Evolutionary conservation across 768 basidiomycete genomes (phyloP).

Genomic region (Trametes coccinea): DNA sequence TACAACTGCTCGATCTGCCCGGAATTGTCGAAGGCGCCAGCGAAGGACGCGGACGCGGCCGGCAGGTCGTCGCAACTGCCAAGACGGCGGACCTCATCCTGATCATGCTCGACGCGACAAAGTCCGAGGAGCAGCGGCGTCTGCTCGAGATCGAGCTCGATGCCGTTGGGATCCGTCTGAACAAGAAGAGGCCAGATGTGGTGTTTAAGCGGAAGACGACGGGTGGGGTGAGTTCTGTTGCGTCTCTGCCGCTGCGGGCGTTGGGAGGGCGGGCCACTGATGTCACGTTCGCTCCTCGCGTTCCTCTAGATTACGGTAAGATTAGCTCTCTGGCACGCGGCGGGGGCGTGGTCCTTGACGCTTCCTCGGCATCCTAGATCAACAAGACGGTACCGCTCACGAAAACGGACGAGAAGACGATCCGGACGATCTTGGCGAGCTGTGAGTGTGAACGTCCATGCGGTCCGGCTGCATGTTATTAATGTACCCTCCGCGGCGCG

Average conservation of each 20-base stretch:
- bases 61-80: slow-evolving; percentile 87
- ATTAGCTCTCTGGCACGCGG: not conserved
- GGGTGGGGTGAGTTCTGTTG: slow-evolving; percentile 70
- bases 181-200: slow-evolving; percentile 88
- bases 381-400: slow-evolving; percentile 94
- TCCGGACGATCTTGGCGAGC: slow-evolving; percentile 87
- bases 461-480: not conserved
- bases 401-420: slow-evolving; percentile 92
- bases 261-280: slow-evolving; percentile 16
- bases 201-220: slow-evolving; percentile 93
- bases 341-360: slow-evolving; percentile 4
- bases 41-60: slow-evolving; percentile 88
- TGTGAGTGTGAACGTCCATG: slow-evolving; percentile 48
- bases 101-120: slow-evolving; percentile 91
- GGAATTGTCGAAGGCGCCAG: slow-evolving; percentile 95
- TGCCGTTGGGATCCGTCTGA: slow-evolving; percentile 93
- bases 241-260: not conserved
- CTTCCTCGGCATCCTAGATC: slow-evolving; percentile 43
- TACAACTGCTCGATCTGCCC: slow-evolving; percentile 93
- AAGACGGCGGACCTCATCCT: slow-evolving; percentile 76
- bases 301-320: slow-evolving; percentile 66
- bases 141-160: slow-evolving; percentile 93
- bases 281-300: not conserved
- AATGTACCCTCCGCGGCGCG: not conserved
- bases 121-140: slow-evolving; percentile 86